phyloP scores from a whole-genome alignment of 768 basidiomycete genomes.

The Asterophora parasitica region DNA sequence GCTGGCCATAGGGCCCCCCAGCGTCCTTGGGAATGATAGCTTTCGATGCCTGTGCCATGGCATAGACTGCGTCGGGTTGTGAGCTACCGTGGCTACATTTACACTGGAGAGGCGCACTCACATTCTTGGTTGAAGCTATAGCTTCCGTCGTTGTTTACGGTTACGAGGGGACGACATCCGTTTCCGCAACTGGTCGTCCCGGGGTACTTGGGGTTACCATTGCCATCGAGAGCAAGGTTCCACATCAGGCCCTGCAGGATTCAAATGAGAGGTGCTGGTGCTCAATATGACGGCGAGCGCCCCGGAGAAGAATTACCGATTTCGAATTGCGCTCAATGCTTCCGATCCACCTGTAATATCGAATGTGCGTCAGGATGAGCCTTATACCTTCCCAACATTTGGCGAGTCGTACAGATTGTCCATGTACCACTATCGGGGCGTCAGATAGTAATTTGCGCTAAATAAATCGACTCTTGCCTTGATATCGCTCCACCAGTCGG shows the following conservation, averaged over 20 bases:
- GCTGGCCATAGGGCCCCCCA: constrained; percentile 64
- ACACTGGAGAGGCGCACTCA: constrained; percentile 23
- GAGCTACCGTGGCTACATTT: neutral
- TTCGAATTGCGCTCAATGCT: constrained; percentile 15
- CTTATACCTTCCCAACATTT: neutral
- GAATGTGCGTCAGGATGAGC: neutral
- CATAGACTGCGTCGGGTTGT: constrained; percentile 41
- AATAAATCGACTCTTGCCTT: constrained; percentile 40
- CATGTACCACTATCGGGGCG: constrained; percentile 19
- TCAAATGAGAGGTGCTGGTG: no score
- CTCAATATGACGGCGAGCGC: no score
- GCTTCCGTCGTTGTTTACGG: constrained; percentile 58
- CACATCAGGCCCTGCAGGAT: constrained; percentile 48
- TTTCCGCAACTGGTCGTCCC: constrained; percentile 59
- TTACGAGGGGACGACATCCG: constrained; percentile 64
- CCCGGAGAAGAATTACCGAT: constrained; percentile 8
- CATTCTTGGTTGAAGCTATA: constrained; percentile 73
- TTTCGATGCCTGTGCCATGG: constrained; percentile 73
- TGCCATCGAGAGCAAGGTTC: constrained; percentile 65
- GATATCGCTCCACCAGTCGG: constrained; percentile 78
- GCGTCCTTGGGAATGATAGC: constrained; percentile 65
- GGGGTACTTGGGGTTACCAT: constrained; percentile 60
- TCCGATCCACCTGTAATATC: constrained; percentile 20
- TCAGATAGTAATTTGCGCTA: neutral
- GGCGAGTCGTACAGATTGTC: constrained; percentile 16